These are phyloP conservation scores for Thuidium tamariscinum DNA, from an alignment of 225 moss, liverwort and hornwort genomes.

Conservation along the genomic window DNA sequence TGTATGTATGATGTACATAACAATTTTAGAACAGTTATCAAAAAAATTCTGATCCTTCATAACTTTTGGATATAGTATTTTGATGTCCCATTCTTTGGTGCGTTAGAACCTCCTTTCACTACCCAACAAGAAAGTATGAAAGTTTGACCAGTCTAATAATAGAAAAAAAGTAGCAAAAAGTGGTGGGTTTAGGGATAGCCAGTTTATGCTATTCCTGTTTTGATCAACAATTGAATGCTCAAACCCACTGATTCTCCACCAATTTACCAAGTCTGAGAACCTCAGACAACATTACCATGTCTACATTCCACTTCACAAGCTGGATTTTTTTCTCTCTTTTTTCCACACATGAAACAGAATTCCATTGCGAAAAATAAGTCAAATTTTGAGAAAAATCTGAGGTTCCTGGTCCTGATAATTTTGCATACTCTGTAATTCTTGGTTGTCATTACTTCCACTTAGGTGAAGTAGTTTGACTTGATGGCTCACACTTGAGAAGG, in stretches of 20 bases:
- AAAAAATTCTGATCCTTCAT: background rate
- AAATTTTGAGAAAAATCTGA: background rate
- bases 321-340: no score
- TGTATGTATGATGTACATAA: background rate
- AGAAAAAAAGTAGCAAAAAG: no score
- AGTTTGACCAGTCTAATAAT: no score
- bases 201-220: no score
- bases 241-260: background rate
- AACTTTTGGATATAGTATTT: no score
- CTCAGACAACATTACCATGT: background rate
- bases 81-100: no score
- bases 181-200: no score
- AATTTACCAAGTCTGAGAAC: background rate
- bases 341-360: no score
- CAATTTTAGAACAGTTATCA: background rate
- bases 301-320: no score
- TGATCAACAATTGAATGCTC: background rate
- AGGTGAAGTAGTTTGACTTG: background rate
- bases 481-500: background rate
- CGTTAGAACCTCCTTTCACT: no score
- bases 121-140: no score
- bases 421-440: background rate
- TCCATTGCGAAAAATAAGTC: background rate
- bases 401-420: background rate
- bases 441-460: background rate